Evolutionary conservation across 257 asterid genomes (phyloP).

Genomic region (Solanum peruvianum): DNA sequence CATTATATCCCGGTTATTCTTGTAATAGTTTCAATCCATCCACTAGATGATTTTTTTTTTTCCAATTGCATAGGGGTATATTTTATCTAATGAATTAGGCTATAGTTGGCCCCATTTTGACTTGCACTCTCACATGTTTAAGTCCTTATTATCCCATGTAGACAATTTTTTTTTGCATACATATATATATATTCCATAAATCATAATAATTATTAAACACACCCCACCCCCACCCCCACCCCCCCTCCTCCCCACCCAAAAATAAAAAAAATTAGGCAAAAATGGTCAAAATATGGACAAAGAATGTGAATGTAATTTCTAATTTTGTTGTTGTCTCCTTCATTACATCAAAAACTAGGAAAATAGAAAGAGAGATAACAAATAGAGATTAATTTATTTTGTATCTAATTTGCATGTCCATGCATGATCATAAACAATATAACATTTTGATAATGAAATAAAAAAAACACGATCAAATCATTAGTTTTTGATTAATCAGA

Average conservation of each 20-base stretch:
- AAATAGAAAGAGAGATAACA: background rate
- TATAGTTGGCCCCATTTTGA: background rate
- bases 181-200: background rate
- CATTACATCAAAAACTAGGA: slow-evolving; percentile 1
- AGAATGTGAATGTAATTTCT: slow-evolving; percentile 1
- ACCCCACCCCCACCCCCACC: too few relatives aligned
- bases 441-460: background rate
- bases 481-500: background rate
- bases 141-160: background rate
- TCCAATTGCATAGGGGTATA: background rate
- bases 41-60: background rate
- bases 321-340: slow-evolving; percentile 7
- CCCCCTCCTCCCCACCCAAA: too few relatives aligned
- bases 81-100: background rate
- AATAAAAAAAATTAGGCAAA: background rate
- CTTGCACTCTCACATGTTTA: background rate
- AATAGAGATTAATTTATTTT: background rate
- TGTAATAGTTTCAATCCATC: background rate
- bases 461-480: background rate
- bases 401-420: slow-evolving; percentile 6
- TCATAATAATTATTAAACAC: background rate
- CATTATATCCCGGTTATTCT: background rate
- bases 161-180: background rate
- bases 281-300: background rate
- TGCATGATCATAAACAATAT: slow-evolving; percentile 1